Evolutionary conservation across 768 basidiomycete genomes (phyloP), one percentile per base, ranked within the genome.

Genomic region (Pseudohyphozyma bogoriensis): DNA sequence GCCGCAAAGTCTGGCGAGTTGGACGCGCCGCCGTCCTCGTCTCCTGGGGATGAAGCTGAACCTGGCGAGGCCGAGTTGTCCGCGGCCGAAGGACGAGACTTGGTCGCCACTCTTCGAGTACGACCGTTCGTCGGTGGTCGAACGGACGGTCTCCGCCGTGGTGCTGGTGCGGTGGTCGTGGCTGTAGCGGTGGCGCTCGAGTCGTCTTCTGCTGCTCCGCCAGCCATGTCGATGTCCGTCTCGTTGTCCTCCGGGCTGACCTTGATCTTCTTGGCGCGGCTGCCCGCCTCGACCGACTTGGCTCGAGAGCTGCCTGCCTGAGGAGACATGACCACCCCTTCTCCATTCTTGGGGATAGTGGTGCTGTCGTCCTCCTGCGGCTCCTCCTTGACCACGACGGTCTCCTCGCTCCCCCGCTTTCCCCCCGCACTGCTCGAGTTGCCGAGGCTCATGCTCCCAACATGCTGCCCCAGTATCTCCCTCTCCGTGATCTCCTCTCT

Each of bases 381-480:
- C 15, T 22, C 35, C 20, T 39, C 42, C 20, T 39, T 31, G 31
- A n/a, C 24, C 6, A 3, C 4, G 15, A 13, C 24, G 24, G 20
- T 42, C 40, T 42, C 40, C 20, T 22, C 40, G 20, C 40, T 18
- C 20, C 24, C 31, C 47, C 31, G 6, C 47, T 50, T 20, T 31
- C 22, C 31, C 29, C 10, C 31, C 16, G 15, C 15, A 22, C 47
- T 13, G 28, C 37, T n/a, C n/a, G n/a, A n/a, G n/a, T 4, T 35
- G 49, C 22, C 46, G 39, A 55, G 28, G 59, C 33, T 35, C 54
- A 55, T 13, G 29, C 44, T 51, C 18, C 31, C 62, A 2, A 59
- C 62, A 32, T 51, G 51, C 26, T 18, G 2, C 1, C 58, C 63
- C 28, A 64, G 51, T n/a, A 29, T 22, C 7, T 66, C 64, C 20